These are phyloP conservation scores for button mushroom (Agaricus bisporus) DNA, from an alignment of 768 basidiomycete genomes.

Conservation along the genomic window DNA sequence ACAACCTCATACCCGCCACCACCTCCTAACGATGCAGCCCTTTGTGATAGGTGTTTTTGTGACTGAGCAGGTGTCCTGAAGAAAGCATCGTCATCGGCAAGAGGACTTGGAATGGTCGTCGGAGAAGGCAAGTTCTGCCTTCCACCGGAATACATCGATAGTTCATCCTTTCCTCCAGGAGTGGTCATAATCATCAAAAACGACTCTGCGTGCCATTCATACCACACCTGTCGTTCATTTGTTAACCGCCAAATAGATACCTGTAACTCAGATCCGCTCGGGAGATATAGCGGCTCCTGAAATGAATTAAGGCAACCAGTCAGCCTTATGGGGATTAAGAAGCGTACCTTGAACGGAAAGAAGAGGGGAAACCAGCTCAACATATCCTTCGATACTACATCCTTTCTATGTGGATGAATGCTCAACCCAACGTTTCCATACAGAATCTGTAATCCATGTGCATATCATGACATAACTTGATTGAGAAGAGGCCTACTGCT, in stretches of 20 bases:
- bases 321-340: neutral
- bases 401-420: conserved; percentile 88
- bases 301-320: conserved; percentile 4
- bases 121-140: conserved; percentile 16
- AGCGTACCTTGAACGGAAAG: conserved; percentile 82
- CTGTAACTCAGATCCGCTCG: conserved; percentile 86
- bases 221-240: conserved; percentile 89
- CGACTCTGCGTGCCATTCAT: conserved; percentile 97
- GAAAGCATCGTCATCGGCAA: conserved; percentile 54
- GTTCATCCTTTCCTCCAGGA: conserved; percentile 24
- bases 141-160: conserved; percentile 14
- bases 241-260: conserved; percentile 94
- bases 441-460: conserved; percentile 37
- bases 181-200: conserved; percentile 62
- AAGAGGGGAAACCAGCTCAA: conserved; percentile 98
- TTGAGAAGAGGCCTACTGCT: conserved; percentile 37
- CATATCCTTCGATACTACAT: conserved; percentile 90
- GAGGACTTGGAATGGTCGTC: conserved; percentile 50
- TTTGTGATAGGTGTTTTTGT: neutral
- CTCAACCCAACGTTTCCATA: conserved; percentile 89
- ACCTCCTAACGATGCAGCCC: neutral
- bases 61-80: conserved; percentile 1
- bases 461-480: neutral
- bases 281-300: conserved; percentile 91
- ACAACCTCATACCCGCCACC: conserved; percentile 42